Evolutionary conservation across 108 stramenopile genomes (phyloP), one percentile per base, ranked within the genome.

Genomic region (Nitzschia sp.): DNA sequence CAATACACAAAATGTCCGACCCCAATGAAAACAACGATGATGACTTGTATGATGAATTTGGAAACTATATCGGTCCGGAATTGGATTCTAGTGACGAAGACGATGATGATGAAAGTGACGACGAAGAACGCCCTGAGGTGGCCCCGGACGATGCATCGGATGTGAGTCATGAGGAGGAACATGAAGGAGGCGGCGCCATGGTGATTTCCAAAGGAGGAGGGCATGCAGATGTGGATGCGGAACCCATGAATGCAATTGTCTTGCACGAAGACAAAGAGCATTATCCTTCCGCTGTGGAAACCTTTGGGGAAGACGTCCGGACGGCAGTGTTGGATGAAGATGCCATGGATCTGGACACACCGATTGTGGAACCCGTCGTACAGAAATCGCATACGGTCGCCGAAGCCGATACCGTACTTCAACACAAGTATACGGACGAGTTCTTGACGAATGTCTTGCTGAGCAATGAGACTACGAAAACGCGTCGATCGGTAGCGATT

Each of bases 11-110:
- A n/a, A 56, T 56, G 53, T 32, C 55, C n/a, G 53, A 68, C 28
- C 53, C 54, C 6, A 33, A 68, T 58, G 90, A 96, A 63, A 86
- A 85, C 35, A n/a, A n/a, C 13, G 80, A 89, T 38, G 77, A 85
- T 60, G 94, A 96, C 30, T 79, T 97, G 53, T 99, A 99, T 82
- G 99, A 99, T 71, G 99, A 99, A 85, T 99, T 99, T 69, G 99
- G 99, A 45, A 99, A 99, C 74, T 98, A 99, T 85, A 95, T 99
- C 70, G 99, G 99, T n/a, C 96, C 97, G 16, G 97, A 98, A 54
- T 75, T 96, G 44, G 97, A 96, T 63, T 75, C 66, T 25, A 89
- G 83, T 36, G 71, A 72, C 47, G 83, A 81, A 26, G 78, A 82
- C 41, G 92, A 91, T 25, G 60, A 61, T 2, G 82, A 80, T 33